Evolutionary conservation across 1,139 yeast species (phyloP).

Genomic region (Blastobotrys ciferrii): DNA sequence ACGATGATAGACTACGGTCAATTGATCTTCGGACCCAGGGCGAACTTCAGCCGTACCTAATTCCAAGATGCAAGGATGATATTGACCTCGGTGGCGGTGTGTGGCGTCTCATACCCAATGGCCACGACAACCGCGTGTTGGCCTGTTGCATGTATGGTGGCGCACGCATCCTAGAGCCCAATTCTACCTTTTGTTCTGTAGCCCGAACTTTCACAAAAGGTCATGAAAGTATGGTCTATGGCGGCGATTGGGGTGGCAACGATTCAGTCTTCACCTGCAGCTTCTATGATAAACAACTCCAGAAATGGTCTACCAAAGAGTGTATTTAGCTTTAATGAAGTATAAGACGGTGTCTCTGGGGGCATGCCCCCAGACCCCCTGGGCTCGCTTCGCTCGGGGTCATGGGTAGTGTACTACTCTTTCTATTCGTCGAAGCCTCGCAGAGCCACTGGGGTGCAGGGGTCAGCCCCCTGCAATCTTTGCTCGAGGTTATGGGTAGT

Average conservation of each 20-base stretch:
- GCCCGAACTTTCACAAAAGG: conserved; percentile 57
- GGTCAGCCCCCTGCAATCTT: too few species aligned
- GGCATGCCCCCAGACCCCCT: too few species aligned
- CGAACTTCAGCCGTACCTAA: conserved; percentile 43
- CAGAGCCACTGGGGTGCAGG: too few species aligned
- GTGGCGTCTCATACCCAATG: conserved; percentile 79
- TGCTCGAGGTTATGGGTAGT: too few species aligned
- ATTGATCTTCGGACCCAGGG: conserved; percentile 63
- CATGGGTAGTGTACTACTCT: too few species aligned
- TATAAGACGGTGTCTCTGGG: too few species aligned
- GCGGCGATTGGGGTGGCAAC: conserved; percentile 80
- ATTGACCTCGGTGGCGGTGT: conserved; percentile 86
- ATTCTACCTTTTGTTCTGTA: conserved; percentile 42
- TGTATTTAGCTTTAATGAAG: too few species aligned
- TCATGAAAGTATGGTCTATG: conserved; percentile 92
- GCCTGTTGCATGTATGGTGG: conserved; percentile 97
- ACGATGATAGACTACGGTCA: conserved; percentile 73
- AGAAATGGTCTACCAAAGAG: conserved; percentile 52
- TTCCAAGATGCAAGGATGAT: conserved; percentile 46
- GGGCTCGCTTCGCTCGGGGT: too few species aligned
- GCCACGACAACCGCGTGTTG: conserved; percentile 44
- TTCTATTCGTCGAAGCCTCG: too few species aligned
- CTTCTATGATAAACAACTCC: conserved; percentile 82
- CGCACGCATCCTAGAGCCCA: conserved; percentile 57
- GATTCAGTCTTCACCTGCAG: conserved; percentile 70